These are phyloP conservation scores for Microdochium trichocladiopsis DNA, from an alignment of 2,329 filamentous ascomycete species.

Conservation along the genomic window DNA sequence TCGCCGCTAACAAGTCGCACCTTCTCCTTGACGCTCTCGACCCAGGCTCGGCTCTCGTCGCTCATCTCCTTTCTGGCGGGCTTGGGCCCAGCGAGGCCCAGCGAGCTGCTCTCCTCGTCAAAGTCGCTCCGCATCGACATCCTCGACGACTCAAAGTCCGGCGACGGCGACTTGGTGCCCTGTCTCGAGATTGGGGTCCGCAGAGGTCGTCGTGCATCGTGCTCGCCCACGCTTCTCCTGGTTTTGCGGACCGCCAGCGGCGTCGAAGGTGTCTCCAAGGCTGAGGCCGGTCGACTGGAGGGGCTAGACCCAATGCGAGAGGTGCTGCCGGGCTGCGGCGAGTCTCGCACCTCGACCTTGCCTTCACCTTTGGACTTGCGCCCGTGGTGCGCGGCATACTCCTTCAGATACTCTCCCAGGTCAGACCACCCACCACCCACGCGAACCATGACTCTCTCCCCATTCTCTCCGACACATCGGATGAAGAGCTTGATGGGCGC, in stretches of 20 bases:
- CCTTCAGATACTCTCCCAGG: constrained; percentile 85
- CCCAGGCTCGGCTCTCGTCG: constrained; percentile 70
- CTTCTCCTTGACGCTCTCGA: constrained; percentile 76
- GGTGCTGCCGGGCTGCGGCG: constrained; percentile 22
- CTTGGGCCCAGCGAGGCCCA: constrained; percentile 66
- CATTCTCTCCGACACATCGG: constrained; percentile 80
- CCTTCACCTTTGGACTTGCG: constrained; percentile 51
- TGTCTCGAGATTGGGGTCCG: constrained; percentile 13
- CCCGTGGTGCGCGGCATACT: constrained; percentile 88
- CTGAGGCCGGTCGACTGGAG: constrained; percentile 30
- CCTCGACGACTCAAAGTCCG: not conserved
- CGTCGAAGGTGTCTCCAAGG: constrained; percentile 29
- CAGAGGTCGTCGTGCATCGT: constrained; percentile 32
- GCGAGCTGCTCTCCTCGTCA: constrained; percentile 51
- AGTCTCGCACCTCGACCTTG: constrained; percentile 52
- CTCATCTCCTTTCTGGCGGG: constrained; percentile 59
- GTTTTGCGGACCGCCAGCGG: constrained; percentile 49
- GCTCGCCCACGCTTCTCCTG: constrained; percentile 36
- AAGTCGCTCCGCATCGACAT: constrained; percentile 34
- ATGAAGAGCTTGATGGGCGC: constrained; percentile 93
- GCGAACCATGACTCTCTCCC: constrained; percentile 94
- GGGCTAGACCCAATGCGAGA: constrained; percentile 32
- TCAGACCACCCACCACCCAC: constrained; percentile 99
- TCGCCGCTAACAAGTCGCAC: constrained; percentile 65
- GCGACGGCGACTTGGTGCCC: constrained; percentile 17